Conservation (phyloP, 768 basidiomycete genomes). For the Tricholoma saponaceum region DNA sequence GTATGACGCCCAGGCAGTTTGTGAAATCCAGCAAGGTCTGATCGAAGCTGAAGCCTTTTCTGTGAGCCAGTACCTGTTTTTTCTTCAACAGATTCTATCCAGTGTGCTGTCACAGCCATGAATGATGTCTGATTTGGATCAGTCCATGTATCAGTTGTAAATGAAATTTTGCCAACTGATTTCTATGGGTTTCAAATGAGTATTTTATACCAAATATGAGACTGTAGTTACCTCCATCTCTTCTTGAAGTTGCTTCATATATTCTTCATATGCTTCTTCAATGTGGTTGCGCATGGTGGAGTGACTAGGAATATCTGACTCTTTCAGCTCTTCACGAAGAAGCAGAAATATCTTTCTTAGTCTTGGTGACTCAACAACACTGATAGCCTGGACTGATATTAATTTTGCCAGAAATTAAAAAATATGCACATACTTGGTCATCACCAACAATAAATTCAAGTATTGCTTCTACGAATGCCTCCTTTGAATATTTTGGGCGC, state of each 20-base stretch:
- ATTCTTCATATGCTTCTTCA: constrained; percentile 19
- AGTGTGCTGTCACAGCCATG: constrained; percentile 33
- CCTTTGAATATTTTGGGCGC: constrained; percentile 12
- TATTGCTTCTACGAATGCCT: constrained; percentile 25
- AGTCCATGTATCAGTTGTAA: not conserved
- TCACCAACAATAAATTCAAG: constrained; percentile 22
- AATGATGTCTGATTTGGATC: constrained; percentile 24
- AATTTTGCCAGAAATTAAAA: not conserved
- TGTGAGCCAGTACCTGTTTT: not conserved
- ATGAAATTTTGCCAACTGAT: constrained; percentile 28
- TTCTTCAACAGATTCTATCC: constrained; percentile 1
- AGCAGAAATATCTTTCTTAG: constrained; percentile 19
- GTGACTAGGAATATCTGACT: constrained; percentile 28
- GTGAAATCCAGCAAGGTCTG: constrained; percentile 6
- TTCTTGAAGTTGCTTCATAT: constrained; percentile 15
- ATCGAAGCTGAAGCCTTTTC: constrained; percentile 1
- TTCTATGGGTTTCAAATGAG: not conserved
- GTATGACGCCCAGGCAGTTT: constrained; percentile 11
- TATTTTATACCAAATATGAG: not conserved
- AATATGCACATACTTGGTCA: constrained; percentile 18
- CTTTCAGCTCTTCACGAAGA: constrained; percentile 22
- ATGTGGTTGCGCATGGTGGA: constrained; percentile 20
- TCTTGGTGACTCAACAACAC: constrained; percentile 19
- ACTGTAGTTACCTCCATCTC: constrained; percentile 15
- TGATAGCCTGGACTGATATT: constrained; percentile 12